Percentiles rank a stretch among this genome's conserved stretches.
Conservation (phyloP, 176 grass and related monocot species). For the Carex pumila region DNA sequence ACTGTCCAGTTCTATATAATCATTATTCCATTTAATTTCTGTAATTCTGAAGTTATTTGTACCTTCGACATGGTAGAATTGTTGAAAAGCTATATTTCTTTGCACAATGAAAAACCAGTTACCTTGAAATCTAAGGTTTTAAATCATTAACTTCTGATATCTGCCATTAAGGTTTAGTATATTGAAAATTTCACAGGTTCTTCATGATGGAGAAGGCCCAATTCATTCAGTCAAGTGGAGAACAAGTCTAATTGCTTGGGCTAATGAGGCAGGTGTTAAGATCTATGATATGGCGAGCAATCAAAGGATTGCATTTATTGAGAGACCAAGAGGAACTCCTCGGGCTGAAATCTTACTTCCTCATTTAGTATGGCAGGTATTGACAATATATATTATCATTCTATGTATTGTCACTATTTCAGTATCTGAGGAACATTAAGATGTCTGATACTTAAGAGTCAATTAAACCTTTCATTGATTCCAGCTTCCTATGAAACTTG, state of each 20-base stretch:
- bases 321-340: slow-evolving; percentile 75
- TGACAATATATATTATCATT: slow-evolving; percentile 4
- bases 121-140: neutral
- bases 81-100: neutral
- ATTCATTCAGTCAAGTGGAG: slow-evolving; percentile 98
- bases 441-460: neutral
- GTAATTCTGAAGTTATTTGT: neutral
- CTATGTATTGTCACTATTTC: neutral
- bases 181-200: slow-evolving; percentile 33
- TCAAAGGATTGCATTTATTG: slow-evolving; percentile 92
- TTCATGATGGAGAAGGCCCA: slow-evolving; percentile 92
- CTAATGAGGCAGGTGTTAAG: slow-evolving; percentile 89
- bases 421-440: neutral
- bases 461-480: neutral
- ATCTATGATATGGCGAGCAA: slow-evolving; percentile 87
- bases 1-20: neutral
- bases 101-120: neutral
- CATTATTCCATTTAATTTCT: neutral
- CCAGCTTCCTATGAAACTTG: neutral
- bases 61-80: neutral
- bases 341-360: slow-evolving; percentile 81
- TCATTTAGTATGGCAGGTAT: slow-evolving; percentile 97
- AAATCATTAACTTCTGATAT: neutral
- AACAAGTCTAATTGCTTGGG: slow-evolving; percentile 86
- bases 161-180: neutral